Base-by-base conservation (phyloP, 192 early-diverging fungal species). In the Coemansia sp. region DNA sequence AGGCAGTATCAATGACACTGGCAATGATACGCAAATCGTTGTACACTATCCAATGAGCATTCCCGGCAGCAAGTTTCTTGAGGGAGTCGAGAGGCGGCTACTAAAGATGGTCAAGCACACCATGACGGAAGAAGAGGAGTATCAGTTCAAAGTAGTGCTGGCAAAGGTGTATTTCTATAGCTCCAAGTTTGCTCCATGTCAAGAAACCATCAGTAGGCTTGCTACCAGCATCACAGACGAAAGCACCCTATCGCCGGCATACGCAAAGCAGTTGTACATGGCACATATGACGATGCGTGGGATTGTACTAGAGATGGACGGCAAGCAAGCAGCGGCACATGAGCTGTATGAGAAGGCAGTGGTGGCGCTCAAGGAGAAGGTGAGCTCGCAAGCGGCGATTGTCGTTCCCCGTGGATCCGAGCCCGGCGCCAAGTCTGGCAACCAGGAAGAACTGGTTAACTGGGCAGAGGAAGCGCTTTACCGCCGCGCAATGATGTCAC, bases 391-490 rank as follows among this genome's bases (percentile, higher is more conserved):
- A 54, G 57, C 80, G 5, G 71, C 66, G 7, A 59, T 83, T 19
- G 71, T 83, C 6, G 75, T 82, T 61, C 80, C 62, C 53, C 79
- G 68, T 32, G 81, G 54, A 59, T 79, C 50, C 59, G 59, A 59
- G 32, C 31, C 75, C 14, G 56, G 61, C 4, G 19, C 68, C 4
- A 29, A 30, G 29, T 11, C 54, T 2, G 80, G 78, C 54, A 56
- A 63, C 51, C 53, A 76, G 9, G 80, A 84, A 53, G 87, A 91
- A 60, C 73, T 88, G 27, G 57, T 79, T 10, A 78, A 87, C 54
- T 91, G 91, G 89, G 66, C 83, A 9, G 90, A 92, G 59, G 84
- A 88, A 61, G 87, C 87, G 19, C 68, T 92, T 64, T 92, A 91
- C 71, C 86, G 88, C 24, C 83, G 82, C 4, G 68, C 82, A 6